These are phyloP conservation scores for Sarocladium strictum DNA, from an alignment of 2,329 filamentous ascomycete species.

Conservation along the genomic window DNA sequence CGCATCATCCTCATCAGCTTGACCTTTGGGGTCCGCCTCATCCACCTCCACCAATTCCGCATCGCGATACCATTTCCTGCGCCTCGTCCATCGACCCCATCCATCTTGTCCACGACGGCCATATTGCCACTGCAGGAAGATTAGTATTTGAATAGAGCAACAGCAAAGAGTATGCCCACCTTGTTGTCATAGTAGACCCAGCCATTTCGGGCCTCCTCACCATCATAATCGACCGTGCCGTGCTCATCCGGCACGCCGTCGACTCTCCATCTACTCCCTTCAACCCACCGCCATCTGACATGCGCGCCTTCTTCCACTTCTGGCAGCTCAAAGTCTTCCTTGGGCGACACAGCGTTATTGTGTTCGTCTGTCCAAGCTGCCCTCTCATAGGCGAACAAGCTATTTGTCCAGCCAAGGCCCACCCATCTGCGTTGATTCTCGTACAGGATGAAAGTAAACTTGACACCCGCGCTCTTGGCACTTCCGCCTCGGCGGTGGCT, in stretches of 20 bases:
- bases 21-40: slow-evolving; percentile 17
- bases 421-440: slow-evolving; percentile 97
- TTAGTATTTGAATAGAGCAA: slow-evolving; percentile 12
- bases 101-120: slow-evolving; percentile 79
- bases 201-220: slow-evolving; percentile 60
- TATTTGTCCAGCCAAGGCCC: slow-evolving; percentile 90
- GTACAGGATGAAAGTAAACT: slow-evolving; percentile 93
- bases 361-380: slow-evolving; percentile 95
- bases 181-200: slow-evolving; percentile 99
- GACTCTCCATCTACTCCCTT: slow-evolving; percentile 79
- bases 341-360: slow-evolving; percentile 70
- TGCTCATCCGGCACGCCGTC: slow-evolving; percentile 61
- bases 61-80: slow-evolving; percentile 93
- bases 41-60: slow-evolving; percentile 83
- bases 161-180: slow-evolving; percentile 40
- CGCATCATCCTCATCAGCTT: slow-evolving; percentile 32
- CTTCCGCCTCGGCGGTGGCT: slow-evolving; percentile 27
- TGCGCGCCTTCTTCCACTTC: slow-evolving; percentile 54
- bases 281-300: slow-evolving; percentile 69
- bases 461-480: slow-evolving; percentile 68
- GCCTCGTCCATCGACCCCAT: slow-evolving; percentile 89
- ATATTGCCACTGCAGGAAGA: slow-evolving; percentile 68
- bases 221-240: slow-evolving; percentile 42
- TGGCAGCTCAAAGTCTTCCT: slow-evolving; percentile 61
- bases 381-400: slow-evolving; percentile 83